Conservation (phyloP, 2,329 filamentous ascomycete genomes). For the Talaromyces rugulosus region DNA sequence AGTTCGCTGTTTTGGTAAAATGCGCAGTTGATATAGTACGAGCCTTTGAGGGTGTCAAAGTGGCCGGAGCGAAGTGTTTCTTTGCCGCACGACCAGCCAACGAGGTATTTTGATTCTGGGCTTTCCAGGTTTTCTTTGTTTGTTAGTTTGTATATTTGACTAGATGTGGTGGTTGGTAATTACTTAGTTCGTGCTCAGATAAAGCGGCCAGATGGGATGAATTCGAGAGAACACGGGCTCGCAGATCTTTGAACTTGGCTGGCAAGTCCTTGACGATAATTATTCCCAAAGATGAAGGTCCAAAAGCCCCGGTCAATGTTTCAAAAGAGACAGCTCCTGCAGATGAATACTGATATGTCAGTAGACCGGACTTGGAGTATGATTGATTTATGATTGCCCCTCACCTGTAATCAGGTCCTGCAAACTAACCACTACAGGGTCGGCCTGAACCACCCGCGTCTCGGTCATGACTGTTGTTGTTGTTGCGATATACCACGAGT, state of each 20-base stretch:
- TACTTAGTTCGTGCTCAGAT: constrained; percentile 65
- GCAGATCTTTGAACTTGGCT: constrained; percentile 63
- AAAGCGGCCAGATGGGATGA: constrained; percentile 86
- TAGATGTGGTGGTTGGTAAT: constrained; percentile 31
- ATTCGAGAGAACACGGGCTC: constrained; percentile 74
- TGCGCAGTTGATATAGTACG: constrained; percentile 61
- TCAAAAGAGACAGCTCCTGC: constrained; percentile 40
- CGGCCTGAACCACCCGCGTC: constrained; percentile 20
- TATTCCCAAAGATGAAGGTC: constrained; percentile 84
- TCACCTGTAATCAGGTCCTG: constrained; percentile 46
- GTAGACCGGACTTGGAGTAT: not conserved
- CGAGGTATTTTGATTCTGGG: constrained; percentile 53
- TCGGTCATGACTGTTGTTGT: not conserved
- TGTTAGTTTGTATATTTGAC: constrained; percentile 32
- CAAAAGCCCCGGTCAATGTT: constrained; percentile 66
- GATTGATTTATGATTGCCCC: constrained; percentile 4
- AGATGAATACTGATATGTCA: not conserved
- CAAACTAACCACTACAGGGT: constrained; percentile 46
- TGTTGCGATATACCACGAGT: not conserved
- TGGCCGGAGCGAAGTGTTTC: constrained; percentile 59
- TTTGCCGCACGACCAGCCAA: constrained; percentile 63
- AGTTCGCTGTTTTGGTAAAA: constrained; percentile 44
- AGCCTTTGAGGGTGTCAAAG: constrained; percentile 61
- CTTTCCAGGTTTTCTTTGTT: constrained; percentile 37
- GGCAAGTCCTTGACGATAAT: constrained; percentile 88